Evolutionary conservation across 257 asterid genomes (phyloP), one percentile per base, ranked within the genome.

Genomic region (Linaria vulgaris): DNA sequence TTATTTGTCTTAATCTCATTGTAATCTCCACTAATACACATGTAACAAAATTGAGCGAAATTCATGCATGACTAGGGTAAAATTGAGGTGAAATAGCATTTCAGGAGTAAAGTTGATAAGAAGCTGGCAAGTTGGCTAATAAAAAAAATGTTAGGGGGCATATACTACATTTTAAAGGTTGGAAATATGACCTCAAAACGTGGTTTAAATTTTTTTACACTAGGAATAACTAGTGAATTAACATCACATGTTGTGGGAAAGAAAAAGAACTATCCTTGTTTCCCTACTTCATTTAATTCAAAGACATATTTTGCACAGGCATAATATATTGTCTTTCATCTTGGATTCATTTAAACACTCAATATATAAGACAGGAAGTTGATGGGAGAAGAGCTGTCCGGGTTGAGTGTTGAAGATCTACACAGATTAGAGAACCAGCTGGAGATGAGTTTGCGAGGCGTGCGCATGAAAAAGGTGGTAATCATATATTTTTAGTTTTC

Each of bases 341-440:
- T 38, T 55, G 37, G 25, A 56, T 38, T 70, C 34, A 69, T 9
- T 38, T 52, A 66, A 48, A 53, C 25, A 38, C n/a, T 38, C n/a
- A 8, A 12, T 55, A 37, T 38, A 67, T 25, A 43, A 69, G 65
- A 46, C 88, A 90, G 96, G 83, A 80, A 81, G 74, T 20, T 91
- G 71, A 76, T 88, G 94, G 97, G 97, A 49, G 96, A 90, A 80
- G 86, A 82, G 70, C 80, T 91, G 0, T 61, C 64, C 69, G 95
- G 95, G 4, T 56, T 91, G 86, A 76, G 77, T 66, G 76, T 82
- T 27, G 79, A 78, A 55, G 94, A 91, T 55, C 76, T 88, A 16
- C 92, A 85, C 23, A 79, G 70, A 63, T 54, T 88, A 44, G 97
- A 91, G 74, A 79, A 72, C 76, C 89, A 88, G 58, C 85, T 88